Evolutionary conservation across 2,329 filamentous ascomycete genomes (phyloP).

Genomic region (Penicillium glabrum): DNA sequence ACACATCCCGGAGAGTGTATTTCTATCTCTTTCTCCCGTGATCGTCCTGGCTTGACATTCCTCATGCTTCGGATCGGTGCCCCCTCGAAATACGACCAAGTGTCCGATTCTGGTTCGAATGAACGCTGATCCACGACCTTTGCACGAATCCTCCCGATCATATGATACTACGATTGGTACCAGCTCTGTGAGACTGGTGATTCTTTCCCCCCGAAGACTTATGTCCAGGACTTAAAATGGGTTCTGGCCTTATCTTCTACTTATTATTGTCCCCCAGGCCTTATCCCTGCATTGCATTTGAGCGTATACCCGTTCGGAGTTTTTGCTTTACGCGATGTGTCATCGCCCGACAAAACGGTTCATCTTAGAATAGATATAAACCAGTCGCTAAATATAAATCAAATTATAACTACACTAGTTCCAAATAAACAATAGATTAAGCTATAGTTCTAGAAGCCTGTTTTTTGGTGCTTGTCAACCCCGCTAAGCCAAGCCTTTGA

Average conservation of each 20-base stretch:
- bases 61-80: not conserved
- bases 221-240: not conserved
- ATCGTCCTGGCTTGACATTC: not conserved
- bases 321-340: conserved; percentile 3
- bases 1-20: conserved; percentile 20
- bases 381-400: not conserved
- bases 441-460: not conserved
- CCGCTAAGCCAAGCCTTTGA: conserved; percentile 11
- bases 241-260: not conserved
- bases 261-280: not conserved
- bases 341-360: not conserved
- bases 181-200: not conserved
- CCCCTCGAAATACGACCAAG: not conserved
- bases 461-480: not conserved
- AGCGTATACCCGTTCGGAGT: conserved; percentile 31
- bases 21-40: conserved; percentile 4
- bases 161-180: not conserved
- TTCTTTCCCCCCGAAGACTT: not conserved
- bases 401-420: not conserved
- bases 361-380: not conserved
- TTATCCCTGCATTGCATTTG: conserved; percentile 12
- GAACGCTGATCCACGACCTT: not conserved
- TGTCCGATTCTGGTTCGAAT: not conserved
- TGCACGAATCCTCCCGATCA: not conserved
- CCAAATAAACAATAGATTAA: not conserved